A percentile compares a stretch with the other conserved stretches of the same genome.
Evolutionary conservation across 495 filamentous ascomycete genomes (phyloP).

Genomic region (Aspergillus ostianus): DNA sequence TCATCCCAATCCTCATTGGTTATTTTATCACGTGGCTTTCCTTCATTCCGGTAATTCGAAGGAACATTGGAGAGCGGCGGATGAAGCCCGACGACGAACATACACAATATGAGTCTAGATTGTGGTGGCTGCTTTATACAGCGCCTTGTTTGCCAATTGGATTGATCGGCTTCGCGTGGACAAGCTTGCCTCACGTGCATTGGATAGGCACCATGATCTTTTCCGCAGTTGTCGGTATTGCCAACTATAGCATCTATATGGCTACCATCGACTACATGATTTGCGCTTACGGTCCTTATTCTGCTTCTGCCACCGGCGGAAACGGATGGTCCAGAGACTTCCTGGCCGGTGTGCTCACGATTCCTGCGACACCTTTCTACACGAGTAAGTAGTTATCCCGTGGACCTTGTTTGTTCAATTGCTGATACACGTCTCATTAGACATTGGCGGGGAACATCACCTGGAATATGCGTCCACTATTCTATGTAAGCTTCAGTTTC

Average conservation of each 20-base stretch:
- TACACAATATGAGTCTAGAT: conserved; percentile 59
- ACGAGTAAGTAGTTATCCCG: conserved; percentile 34
- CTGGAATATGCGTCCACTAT: conserved; percentile 71
- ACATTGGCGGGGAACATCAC: conserved; percentile 61
- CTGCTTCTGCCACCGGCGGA: conserved; percentile 68
- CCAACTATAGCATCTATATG: conserved; percentile 72
- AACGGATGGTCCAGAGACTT: conserved; percentile 79
- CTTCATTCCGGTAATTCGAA: conserved; percentile 53
- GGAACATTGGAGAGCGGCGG: conserved; percentile 48
- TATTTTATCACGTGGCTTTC: conserved; percentile 58
- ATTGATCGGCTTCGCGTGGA: conserved; percentile 65
- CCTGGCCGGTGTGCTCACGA: conserved; percentile 74
- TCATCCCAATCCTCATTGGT: conserved; percentile 58
- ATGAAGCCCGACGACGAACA: conserved; percentile 52
- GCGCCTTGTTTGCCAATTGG: conserved; percentile 59
- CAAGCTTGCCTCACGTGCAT: conserved; percentile 53
- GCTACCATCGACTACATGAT: conserved; percentile 77
- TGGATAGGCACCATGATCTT: conserved; percentile 69
- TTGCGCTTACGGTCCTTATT: conserved; percentile 68
- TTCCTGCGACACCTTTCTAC: conserved; percentile 71
- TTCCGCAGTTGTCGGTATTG: conserved; percentile 62
- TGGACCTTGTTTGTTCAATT: not conserved
- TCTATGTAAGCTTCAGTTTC: conserved; percentile 44
- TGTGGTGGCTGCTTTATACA: conserved; percentile 58
- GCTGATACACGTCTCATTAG: conserved; percentile 22